Conservation (phyloP, 2,329 filamentous ascomycete species). For the Stemphylium lycopersici region DNA sequence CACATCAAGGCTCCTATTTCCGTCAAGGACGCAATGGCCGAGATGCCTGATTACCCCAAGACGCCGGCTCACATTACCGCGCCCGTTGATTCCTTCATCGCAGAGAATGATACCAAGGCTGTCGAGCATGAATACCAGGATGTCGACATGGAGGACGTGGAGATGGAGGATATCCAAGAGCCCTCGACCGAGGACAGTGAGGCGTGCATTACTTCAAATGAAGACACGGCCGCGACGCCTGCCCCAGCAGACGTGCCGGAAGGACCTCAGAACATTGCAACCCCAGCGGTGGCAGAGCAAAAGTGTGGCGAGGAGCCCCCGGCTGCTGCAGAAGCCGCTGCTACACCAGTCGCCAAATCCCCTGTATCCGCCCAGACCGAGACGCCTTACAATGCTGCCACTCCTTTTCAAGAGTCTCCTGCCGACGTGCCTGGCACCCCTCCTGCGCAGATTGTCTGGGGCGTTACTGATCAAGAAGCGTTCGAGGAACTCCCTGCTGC, state of each 20-base stretch:
- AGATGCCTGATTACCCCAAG: constrained; percentile 23
- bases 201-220: not conserved
- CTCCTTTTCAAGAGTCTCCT: constrained; percentile 2
- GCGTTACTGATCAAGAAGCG: constrained; percentile 24
- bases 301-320: not conserved
- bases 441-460: constrained; percentile 14
- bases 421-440: constrained; percentile 9
- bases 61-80: constrained; percentile 10
- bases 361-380: not conserved
- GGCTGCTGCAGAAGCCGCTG: not conserved
- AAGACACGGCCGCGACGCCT: not conserved
- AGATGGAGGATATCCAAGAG: constrained; percentile 7
- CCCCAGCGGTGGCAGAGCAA: not conserved
- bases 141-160: constrained; percentile 6
- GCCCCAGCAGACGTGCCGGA: not conserved
- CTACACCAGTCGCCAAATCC: constrained; percentile 6
- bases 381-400: constrained; percentile 4
- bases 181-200: constrained; percentile 1
- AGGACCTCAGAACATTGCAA: not conserved
- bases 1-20: constrained; percentile 12
- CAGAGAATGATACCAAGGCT: not conserved
- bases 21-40: constrained; percentile 14
- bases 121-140: constrained; percentile 3
- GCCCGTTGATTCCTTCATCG: not conserved
- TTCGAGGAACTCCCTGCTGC: constrained; percentile 16